phyloP scores from a whole-genome alignment of 2,329 filamentous ascomycete species.

The Pseudogymnoascus sp. region DNA sequence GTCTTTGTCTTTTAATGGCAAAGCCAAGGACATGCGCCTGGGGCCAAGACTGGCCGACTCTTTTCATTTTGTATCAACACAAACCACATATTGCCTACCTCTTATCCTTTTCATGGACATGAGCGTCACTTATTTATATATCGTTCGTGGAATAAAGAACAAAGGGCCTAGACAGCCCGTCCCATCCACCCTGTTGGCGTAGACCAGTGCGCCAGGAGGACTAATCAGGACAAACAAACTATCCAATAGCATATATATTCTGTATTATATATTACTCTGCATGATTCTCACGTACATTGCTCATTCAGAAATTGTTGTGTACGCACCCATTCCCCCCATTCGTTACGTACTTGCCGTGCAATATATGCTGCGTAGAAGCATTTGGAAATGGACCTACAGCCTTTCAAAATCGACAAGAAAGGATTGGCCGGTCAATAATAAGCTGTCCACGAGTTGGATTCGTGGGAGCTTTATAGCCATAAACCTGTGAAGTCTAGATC shows the following conservation, averaged over 20 bases:
- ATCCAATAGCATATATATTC: constrained; percentile 7
- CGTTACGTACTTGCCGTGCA: background rate
- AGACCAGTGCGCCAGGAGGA: constrained; percentile 29
- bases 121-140: constrained; percentile 31
- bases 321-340: background rate
- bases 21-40: background rate
- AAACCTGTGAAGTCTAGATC: background rate
- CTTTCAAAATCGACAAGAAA: background rate
- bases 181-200: constrained; percentile 31
- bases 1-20: background rate
- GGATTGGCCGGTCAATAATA: background rate
- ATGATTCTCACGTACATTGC: background rate
- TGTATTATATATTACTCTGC: constrained; percentile 2
- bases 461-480: background rate
- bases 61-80: background rate
- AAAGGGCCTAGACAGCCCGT: constrained; percentile 31
- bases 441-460: background rate
- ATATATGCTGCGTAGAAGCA: background rate
- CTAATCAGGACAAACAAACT: constrained; percentile 30
- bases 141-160: constrained; percentile 30
- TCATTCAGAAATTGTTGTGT: background rate
- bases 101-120: constrained; percentile 28
- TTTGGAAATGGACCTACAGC: background rate
- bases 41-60: background rate
- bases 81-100: constrained; percentile 33